Percentiles rank a stretch among this genome's conserved stretches.
phyloP scores from a whole-genome alignment of 768 basidiomycete species.

The Tricholoma flavovirens region DNA sequence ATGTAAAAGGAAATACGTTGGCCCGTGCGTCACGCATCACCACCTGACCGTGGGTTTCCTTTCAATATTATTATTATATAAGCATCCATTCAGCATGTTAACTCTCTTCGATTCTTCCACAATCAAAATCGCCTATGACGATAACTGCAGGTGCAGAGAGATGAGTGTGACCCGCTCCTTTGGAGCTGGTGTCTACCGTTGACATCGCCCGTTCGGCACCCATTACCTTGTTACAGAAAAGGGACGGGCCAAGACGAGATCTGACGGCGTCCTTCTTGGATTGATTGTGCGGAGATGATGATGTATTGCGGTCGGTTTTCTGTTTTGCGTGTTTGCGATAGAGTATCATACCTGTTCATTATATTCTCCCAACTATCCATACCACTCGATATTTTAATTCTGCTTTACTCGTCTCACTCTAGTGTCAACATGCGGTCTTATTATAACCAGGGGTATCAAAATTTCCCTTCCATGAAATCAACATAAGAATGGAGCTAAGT shows the following conservation, averaged over 20 bases:
- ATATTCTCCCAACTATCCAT: too few species aligned
- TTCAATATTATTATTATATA: conserved; percentile 13
- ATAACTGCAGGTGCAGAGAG: conserved; percentile 52
- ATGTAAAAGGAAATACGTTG: too few species aligned
- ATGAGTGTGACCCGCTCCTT: conserved; percentile 42
- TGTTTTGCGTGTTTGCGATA: not conserved
- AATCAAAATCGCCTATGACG: conserved; percentile 47
- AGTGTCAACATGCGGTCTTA: too few species aligned
- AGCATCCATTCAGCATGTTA: not conserved
- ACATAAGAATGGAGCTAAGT: not conserved
- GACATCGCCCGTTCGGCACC: conserved; percentile 66
- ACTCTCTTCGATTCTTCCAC: conserved; percentile 37
- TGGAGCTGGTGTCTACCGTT: conserved; percentile 36
- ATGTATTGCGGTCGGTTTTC: not conserved
- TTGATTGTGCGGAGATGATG: conserved; percentile 14
- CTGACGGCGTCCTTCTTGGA: conserved; percentile 42
- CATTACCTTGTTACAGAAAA: conserved; percentile 53
- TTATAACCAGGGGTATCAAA: too few species aligned
- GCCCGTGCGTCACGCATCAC: not conserved
- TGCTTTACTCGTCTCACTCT: too few species aligned
- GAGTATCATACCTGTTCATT: too few species aligned
- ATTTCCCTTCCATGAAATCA: too few species aligned
- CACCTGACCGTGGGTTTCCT: conserved; percentile 15
- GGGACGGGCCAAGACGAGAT: conserved; percentile 49
- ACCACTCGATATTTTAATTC: too few species aligned